Evolutionary conservation across 805 yeast species (phyloP), one percentile per base, ranked within the genome.

Genomic region (Clavispora phyllophila): DNA sequence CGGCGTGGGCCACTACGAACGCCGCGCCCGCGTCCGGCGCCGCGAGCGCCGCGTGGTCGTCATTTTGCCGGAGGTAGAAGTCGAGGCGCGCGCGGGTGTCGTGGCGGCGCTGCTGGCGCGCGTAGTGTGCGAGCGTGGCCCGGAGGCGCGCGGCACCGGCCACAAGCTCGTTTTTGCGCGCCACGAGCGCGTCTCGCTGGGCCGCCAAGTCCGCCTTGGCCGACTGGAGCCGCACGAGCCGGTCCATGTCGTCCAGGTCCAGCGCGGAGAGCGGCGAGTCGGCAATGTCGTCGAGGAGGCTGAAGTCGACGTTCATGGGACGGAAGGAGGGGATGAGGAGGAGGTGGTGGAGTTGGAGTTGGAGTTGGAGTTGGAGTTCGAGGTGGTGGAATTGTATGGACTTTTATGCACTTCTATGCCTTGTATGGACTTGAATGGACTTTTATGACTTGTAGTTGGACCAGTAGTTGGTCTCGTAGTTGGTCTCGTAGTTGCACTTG

Each of bases 11-110:
- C n/a, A n/a, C n/a, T n/a, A 51, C 43, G 22, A 51, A 51, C 14
- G 43, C 40, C 2, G 54, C 48, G 10, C 45, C 49, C 9, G 44
- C 43, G 33, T 49, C 55, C 2, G 43, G 43, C 9, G 28, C 42
- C 13, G 47, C 29, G 26, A 48, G 45, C 20, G 39, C 39, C 13
- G 33, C 14, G 28, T 18, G 40, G 15, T 50, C 53, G 42, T 41
- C 48, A 28, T 49, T 51, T 33, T 51, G 54, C 20, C 46, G 52
- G 31, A 51, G 46, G 35, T 44, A 51, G 40, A 36, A 43, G 15
- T 47, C 50, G n/a, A 51, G 40, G 33, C 48, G 44, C 39, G 48
- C 46, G 37, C 37, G 43, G 12, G 49, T 42, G n/a, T 45, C 52
- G 25, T 43, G 40, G 26, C 48, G 54, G 25, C 34, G 36, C 36